Conservation (phyloP, 352 stramenopile species). For the Phytophthora syringae region DNA sequence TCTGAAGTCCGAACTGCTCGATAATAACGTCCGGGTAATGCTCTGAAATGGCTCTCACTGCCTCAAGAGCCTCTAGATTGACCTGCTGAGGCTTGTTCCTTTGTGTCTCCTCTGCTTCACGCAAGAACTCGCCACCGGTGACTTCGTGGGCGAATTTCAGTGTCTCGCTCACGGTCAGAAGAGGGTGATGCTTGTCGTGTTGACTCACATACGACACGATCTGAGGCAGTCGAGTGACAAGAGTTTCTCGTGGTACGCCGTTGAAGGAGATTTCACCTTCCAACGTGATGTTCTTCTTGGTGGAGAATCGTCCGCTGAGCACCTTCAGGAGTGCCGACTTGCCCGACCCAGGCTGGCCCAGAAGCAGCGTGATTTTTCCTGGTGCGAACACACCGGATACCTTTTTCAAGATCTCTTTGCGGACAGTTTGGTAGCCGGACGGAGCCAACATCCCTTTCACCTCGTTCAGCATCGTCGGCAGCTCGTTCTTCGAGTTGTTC, state of each 20-base stretch:
- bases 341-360: no score
- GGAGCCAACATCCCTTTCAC: conserved; percentile 25
- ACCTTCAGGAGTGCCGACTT: conserved; percentile 26
- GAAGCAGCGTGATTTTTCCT: conserved; percentile 23
- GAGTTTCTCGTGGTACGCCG: background rate
- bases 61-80: conserved; percentile 17
- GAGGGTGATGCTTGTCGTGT: conserved; percentile 25
- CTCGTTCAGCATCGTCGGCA: conserved; percentile 44
- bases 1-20: conserved; percentile 34
- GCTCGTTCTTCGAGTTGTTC: conserved; percentile 25
- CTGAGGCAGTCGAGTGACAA: conserved; percentile 19
- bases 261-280: conserved; percentile 30
- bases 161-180: conserved; percentile 27
- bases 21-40: conserved; percentile 45
- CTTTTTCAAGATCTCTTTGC: conserved; percentile 39
- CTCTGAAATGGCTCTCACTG: conserved; percentile 15
- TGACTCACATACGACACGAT: conserved; percentile 32
- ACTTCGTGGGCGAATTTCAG: conserved; percentile 24
- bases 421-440: conserved; percentile 27
- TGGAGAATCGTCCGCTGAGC: conserved; percentile 26
- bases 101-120: conserved; percentile 21
- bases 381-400: conserved; percentile 21
- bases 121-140: conserved; percentile 11
- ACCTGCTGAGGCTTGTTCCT: background rate
- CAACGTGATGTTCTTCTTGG: conserved; percentile 32